Evolutionary conservation across 257 asterid species (phyloP).

Genomic region (Przewalskia tangutica): DNA sequence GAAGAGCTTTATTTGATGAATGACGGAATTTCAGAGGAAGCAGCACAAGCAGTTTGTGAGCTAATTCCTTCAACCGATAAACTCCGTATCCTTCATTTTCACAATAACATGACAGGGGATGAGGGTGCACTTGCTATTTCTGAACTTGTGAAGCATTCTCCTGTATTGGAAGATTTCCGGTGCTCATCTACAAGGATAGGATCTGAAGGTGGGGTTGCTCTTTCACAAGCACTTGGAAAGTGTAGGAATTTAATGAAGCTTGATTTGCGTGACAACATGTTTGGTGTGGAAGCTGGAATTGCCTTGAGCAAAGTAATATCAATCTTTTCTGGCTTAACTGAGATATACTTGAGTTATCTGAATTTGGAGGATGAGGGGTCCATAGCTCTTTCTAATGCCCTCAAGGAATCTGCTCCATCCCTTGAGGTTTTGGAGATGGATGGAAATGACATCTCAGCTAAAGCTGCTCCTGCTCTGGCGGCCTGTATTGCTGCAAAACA

Average conservation of each 20-base stretch:
- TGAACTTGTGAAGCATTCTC: constrained; percentile 44
- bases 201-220: constrained; percentile 70
- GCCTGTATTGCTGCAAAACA: constrained; percentile 66
- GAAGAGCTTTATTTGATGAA: constrained; percentile 87
- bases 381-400: constrained; percentile 56
- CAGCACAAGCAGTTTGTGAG: constrained; percentile 66
- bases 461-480: constrained; percentile 70
- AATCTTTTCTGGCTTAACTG: constrained; percentile 44
- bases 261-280: constrained; percentile 89
- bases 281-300: constrained; percentile 71
- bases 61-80: constrained; percentile 66
- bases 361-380: constrained; percentile 84
- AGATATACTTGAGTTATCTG: constrained; percentile 73
- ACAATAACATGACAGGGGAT: constrained; percentile 91
- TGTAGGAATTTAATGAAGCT: constrained; percentile 60
- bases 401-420: constrained; percentile 59
- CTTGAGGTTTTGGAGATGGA: constrained; percentile 78
- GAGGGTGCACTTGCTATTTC: constrained; percentile 83
- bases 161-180: constrained; percentile 61
- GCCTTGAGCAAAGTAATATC: constrained; percentile 48
- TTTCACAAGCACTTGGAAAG: constrained; percentile 53
- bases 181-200: constrained; percentile 88
- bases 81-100: constrained; percentile 68
- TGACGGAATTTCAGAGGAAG: constrained; percentile 88
- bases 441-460: constrained; percentile 81